Evolutionary conservation across 345 rosid species (phyloP).

Genomic region (Euclidium syriacum): DNA sequence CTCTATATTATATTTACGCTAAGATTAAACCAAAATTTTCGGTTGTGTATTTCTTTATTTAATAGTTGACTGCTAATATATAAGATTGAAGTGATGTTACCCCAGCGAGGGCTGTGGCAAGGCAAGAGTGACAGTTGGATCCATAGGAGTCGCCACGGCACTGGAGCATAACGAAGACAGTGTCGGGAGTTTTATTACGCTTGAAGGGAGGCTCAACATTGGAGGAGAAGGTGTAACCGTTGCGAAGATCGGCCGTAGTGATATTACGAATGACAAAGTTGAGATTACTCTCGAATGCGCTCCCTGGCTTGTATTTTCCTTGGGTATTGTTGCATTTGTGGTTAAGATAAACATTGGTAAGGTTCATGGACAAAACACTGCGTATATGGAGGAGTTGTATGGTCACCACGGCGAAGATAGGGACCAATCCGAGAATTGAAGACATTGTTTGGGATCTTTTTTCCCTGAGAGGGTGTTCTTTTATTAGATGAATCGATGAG

Average conservation of each 20-base stretch:
- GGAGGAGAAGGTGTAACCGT: background rate
- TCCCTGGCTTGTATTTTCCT: slow-evolving; percentile 29
- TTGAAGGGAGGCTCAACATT: background rate
- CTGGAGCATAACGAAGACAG: slow-evolving; percentile 36
- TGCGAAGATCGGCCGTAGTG: background rate
- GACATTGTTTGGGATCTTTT: background rate
- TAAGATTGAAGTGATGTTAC: background rate
- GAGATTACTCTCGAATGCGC: slow-evolving; percentile 30
- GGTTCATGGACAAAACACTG: slow-evolving; percentile 5
- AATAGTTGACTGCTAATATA: too few relatives aligned
- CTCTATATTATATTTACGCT: too few relatives aligned
- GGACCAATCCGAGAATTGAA: background rate
- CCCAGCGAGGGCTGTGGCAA: slow-evolving; percentile 27
- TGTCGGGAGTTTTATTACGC: slow-evolving; percentile 23
- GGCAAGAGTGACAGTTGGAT: slow-evolving; percentile 39
- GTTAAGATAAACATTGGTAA: slow-evolving; percentile 20
- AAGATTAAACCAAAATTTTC: too few relatives aligned
- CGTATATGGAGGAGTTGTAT: background rate
- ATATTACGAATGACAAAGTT: slow-evolving; percentile 15
- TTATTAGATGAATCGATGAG: background rate
- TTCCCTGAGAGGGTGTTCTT: background rate
- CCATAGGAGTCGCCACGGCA: slow-evolving; percentile 47
- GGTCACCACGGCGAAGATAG: background rate
- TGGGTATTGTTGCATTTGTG: slow-evolving; percentile 27
- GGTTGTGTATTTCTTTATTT: too few relatives aligned